A percentile compares a stretch with the other conserved stretches of the same genome.
Conservation (phyloP, 1,284 basidiomycete species). For the Veloboletus limbatus region DNA sequence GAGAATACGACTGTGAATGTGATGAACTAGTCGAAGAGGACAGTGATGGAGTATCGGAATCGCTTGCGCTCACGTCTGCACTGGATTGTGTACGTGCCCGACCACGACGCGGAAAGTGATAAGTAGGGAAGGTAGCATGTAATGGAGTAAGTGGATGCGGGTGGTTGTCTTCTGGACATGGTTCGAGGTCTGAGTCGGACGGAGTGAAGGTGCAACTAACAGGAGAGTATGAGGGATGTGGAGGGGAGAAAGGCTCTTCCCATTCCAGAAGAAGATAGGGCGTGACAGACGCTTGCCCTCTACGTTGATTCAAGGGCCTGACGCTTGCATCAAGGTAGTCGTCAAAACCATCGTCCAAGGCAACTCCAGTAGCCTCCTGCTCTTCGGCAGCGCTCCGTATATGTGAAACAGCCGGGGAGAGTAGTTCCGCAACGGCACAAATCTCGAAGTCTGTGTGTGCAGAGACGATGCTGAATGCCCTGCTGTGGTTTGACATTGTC, state of each 20-base stretch:
- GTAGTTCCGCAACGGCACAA: slow-evolving; percentile 38
- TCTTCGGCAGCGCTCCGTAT: slow-evolving; percentile 27
- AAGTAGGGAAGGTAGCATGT: slow-evolving; percentile 18
- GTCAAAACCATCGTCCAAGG: slow-evolving; percentile 29
- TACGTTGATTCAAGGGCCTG: slow-evolving; percentile 1
- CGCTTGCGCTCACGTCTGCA: slow-evolving; percentile 30
- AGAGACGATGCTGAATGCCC: slow-evolving; percentile 36
- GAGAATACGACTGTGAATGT: slow-evolving; percentile 36
- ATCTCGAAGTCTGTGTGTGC: slow-evolving; percentile 38
- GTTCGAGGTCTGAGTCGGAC: slow-evolving; percentile 38
- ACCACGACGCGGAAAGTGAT: slow-evolving; percentile 25
- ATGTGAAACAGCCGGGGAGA: slow-evolving; percentile 32
- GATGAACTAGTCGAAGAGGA: slow-evolving; percentile 42
- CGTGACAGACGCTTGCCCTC: slow-evolving; percentile 6
- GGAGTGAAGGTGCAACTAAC: slow-evolving; percentile 15
- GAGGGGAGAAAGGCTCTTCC: slow-evolving; percentile 32
- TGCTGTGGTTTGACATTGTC: slow-evolving; percentile 21
- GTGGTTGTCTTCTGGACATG: slow-evolving; percentile 29
- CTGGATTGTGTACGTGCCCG: slow-evolving; percentile 28
- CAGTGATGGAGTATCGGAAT: slow-evolving; percentile 46
- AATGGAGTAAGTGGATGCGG: slow-evolving; percentile 24
- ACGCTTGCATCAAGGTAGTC: slow-evolving; percentile 31
- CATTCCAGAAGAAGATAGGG: slow-evolving; percentile 32
- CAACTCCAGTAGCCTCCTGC: slow-evolving; percentile 24
- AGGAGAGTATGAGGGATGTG: slow-evolving; percentile 19